These are phyloP conservation scores for Pyrenula aspistea DNA, from an alignment of 495 filamentous ascomycete genomes.

Conservation along the genomic window DNA sequence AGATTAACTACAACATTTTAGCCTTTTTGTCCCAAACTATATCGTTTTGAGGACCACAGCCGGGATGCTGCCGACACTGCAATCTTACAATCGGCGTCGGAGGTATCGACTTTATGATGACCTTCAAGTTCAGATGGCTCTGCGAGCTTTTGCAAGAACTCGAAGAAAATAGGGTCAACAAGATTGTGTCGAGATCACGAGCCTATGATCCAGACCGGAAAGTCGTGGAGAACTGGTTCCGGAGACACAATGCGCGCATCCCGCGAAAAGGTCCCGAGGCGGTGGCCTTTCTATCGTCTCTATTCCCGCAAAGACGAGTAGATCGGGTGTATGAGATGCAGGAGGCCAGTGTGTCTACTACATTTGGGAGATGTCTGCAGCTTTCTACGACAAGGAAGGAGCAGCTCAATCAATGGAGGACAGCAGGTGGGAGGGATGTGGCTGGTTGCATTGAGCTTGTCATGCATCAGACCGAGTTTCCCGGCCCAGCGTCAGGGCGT, in stretches of 20 bases:
- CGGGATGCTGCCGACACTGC: neutral
- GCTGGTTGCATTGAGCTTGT: slow-evolving; percentile 57
- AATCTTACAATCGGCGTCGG: neutral
- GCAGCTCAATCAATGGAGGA: slow-evolving; percentile 50
- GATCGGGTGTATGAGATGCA: slow-evolving; percentile 67
- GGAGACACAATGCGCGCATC: slow-evolving; percentile 36
- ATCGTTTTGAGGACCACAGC: neutral
- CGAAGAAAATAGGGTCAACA: slow-evolving; percentile 28
- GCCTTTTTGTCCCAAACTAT: no score
- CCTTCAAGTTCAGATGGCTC: slow-evolving; percentile 46
- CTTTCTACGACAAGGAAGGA: slow-evolving; percentile 46
- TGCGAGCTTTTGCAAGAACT: slow-evolving; percentile 50
- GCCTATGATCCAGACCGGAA: slow-evolving; percentile 20
- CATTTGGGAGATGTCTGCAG: slow-evolving; percentile 50
- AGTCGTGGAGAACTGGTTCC: slow-evolving; percentile 49
- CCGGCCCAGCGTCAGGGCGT: slow-evolving; percentile 15
- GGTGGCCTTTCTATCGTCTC: slow-evolving; percentile 53
- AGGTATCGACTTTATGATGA: slow-evolving; percentile 26
- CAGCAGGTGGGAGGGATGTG: slow-evolving; percentile 49
- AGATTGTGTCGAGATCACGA: slow-evolving; percentile 20
- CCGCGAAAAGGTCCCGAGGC: slow-evolving; percentile 36
- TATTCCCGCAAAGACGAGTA: slow-evolving; percentile 61
- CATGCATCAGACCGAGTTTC: slow-evolving; percentile 48
- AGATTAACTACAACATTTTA: no score
- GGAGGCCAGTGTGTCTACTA: slow-evolving; percentile 41